Conservation (phyloP, 108 stramenopile species). For the Pseudonitzschia pungens region DNA sequence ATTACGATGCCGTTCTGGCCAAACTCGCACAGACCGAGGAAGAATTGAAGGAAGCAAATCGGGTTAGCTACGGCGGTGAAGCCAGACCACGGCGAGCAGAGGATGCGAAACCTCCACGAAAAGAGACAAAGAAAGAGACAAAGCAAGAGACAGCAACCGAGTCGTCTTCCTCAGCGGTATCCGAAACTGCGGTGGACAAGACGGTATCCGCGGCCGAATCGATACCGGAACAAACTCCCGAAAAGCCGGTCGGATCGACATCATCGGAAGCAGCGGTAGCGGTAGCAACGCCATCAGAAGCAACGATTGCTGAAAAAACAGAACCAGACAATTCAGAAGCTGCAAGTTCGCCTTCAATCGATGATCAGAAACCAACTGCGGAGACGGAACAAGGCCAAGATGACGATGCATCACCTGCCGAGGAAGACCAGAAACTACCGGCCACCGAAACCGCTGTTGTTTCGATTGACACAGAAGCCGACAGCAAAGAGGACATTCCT, state of each 20-base stretch:
- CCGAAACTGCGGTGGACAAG: neutral
- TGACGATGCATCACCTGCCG: neutral
- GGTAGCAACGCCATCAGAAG: neutral
- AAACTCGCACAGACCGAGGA: constrained; percentile 49
- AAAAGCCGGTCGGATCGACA: neutral
- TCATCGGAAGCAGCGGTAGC: neutral
- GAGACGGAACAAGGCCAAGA: neutral
- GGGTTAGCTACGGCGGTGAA: constrained; percentile 6
- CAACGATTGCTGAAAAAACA: neutral
- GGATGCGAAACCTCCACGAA: neutral
- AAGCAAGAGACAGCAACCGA: neutral
- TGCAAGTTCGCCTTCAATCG: neutral
- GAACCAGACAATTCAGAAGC: neutral
- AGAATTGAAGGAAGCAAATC: constrained; percentile 26
- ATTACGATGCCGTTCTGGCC: constrained; percentile 46
- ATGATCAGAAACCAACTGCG: constrained; percentile 10
- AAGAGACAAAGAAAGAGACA: neutral
- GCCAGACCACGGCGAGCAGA: no score
- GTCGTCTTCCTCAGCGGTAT: neutral
- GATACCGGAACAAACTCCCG: constrained; percentile 8
- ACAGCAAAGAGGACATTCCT: constrained; percentile 28
- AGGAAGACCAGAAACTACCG: constrained; percentile 4
- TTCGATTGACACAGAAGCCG: constrained; percentile 33
- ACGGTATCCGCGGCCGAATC: neutral
- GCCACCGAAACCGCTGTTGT: constrained; percentile 15